These are phyloP conservation scores for Breynia disticha DNA, from an alignment of 441 rosid genomes.

Conservation along the genomic window DNA sequence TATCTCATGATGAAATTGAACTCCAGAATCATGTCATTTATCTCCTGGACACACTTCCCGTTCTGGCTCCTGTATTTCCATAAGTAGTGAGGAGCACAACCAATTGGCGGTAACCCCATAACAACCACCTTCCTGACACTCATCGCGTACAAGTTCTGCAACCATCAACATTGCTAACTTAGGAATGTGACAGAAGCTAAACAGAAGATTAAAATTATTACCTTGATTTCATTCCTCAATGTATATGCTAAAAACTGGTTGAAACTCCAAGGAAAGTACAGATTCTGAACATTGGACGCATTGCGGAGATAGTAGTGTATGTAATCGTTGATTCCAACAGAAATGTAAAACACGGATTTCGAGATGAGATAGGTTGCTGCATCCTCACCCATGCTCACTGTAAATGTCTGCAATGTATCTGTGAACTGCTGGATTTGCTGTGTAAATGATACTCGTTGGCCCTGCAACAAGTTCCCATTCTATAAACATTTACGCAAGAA, in stretches of 20 bases:
- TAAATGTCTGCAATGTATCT: constrained; percentile 71
- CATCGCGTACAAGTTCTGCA: constrained; percentile 62
- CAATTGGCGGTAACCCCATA: constrained; percentile 72
- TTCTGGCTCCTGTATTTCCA: constrained; percentile 55
- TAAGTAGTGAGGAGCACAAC: constrained; percentile 73
- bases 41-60: constrained; percentile 68
- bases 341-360: constrained; percentile 60
- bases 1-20: constrained; percentile 73
- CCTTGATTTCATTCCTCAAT: constrained; percentile 63
- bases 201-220: constrained; percentile 10
- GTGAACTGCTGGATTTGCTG: constrained; percentile 85
- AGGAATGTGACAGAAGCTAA: neutral
- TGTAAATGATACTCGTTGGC: constrained; percentile 70
- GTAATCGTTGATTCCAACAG: constrained; percentile 80
- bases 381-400: constrained; percentile 62
- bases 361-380: constrained; percentile 45
- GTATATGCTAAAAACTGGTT: constrained; percentile 66
- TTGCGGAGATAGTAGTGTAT: constrained; percentile 85
- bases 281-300: constrained; percentile 56
- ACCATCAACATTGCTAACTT: constrained; percentile 5
- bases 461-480: constrained; percentile 27
- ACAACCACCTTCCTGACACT: constrained; percentile 47
- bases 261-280: constrained; percentile 82
- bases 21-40: constrained; percentile 69
- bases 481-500: neutral